phyloP scores from a whole-genome alignment of 805 yeast species.

The Dipodascus albidus region DNA sequence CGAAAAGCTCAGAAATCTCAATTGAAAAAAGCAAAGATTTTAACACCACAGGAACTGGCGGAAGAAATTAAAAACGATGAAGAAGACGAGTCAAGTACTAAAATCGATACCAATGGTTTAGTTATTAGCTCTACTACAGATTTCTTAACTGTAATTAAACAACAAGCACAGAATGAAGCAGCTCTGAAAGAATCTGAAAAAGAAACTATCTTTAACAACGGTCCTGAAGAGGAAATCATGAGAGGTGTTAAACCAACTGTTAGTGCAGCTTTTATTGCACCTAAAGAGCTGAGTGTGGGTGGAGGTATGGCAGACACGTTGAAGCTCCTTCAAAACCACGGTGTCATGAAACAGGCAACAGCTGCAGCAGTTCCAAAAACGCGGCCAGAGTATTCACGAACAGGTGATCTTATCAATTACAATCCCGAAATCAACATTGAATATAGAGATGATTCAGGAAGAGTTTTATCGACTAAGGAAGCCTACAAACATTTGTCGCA shows the following conservation, averaged over 20 bases:
- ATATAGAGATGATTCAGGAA: constrained; percentile 57
- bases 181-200: constrained; percentile 1
- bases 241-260: background rate
- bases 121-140: constrained; percentile 35
- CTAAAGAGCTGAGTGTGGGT: constrained; percentile 15
- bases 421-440: constrained; percentile 36
- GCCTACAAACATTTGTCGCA: constrained; percentile 71
- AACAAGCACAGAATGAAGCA: constrained; percentile 9
- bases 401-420: constrained; percentile 25
- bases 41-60: constrained; percentile 25
- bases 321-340: constrained; percentile 22
- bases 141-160: constrained; percentile 22
- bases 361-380: constrained; percentile 13
- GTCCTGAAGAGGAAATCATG: no score
- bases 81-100: constrained; percentile 16
- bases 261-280: constrained; percentile 9
- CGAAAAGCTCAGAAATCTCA: constrained; percentile 22
- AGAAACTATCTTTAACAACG: no score
- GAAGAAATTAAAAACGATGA: constrained; percentile 27
- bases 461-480: constrained; percentile 45
- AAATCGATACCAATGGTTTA: constrained; percentile 19
- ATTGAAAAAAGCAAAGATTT: constrained; percentile 8
- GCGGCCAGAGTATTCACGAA: constrained; percentile 13
- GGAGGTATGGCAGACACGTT: constrained; percentile 31
- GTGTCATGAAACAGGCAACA: constrained; percentile 19